Evolutionary conservation across 768 basidiomycete genomes (phyloP).

Genomic region (Hebeloma cylindrosporum): DNA sequence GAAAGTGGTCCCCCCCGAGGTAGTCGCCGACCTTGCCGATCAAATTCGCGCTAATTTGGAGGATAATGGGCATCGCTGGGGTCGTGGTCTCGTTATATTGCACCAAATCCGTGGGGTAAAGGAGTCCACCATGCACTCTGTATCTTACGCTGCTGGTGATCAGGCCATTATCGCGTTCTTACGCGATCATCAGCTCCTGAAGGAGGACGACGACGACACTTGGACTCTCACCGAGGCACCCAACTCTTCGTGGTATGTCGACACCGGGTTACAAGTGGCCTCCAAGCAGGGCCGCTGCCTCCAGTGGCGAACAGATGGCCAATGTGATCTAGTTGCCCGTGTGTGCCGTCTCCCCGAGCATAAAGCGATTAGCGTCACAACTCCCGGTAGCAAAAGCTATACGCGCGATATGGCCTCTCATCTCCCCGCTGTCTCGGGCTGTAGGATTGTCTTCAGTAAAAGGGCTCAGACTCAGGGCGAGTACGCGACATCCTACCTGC

Average conservation of each 20-base stretch:
- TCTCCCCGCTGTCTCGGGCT: conserved; percentile 28
- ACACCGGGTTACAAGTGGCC: conserved; percentile 27
- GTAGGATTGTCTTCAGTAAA: conserved; percentile 26
- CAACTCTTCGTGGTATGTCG: conserved; percentile 10
- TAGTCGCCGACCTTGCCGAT: conserved; percentile 5
- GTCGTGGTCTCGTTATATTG: conserved; percentile 18
- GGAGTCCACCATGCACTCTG: conserved; percentile 12
- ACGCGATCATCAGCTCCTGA: too few species aligned
- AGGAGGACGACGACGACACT: not conserved
- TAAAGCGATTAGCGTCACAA: conserved; percentile 18
- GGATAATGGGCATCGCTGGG: conserved; percentile 14
- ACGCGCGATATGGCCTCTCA: conserved; percentile 25
- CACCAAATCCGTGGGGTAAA: conserved; percentile 28
- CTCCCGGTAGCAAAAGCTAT: conserved; percentile 20
- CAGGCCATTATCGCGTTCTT: not conserved
- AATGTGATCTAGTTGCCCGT: conserved; percentile 16
- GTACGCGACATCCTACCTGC: conserved; percentile 22
- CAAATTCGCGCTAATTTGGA: conserved; percentile 9
- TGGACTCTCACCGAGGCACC: too few species aligned
- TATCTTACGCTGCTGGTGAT: not conserved
- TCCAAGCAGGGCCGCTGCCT: conserved; percentile 19
- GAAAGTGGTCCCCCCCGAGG: conserved; percentile 13
- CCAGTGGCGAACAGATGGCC: conserved; percentile 26
- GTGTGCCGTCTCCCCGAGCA: conserved; percentile 6
- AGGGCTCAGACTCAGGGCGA: conserved; percentile 13